A percentile compares a stretch with the other conserved stretches of the same genome.
These are phyloP conservation scores for Phytophthora rubi DNA, from an alignment of 352 stramenopile genomes.

Conservation along the genomic window DNA sequence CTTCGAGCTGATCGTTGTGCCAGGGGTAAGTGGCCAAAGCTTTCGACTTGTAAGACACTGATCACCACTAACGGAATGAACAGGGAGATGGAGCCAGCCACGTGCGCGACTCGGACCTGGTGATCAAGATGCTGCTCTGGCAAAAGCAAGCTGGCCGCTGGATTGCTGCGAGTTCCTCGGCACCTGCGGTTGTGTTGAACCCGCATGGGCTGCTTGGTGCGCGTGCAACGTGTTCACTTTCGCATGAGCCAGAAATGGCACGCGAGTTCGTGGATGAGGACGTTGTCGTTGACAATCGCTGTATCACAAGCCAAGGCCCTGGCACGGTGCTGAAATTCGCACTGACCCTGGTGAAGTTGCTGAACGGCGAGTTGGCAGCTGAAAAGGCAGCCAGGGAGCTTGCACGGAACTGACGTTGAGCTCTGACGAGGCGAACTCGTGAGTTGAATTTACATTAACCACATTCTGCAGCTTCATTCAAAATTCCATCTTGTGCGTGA, in stretches of 20 bases:
- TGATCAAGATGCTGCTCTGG: conserved; percentile 67
- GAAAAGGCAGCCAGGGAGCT: conserved; percentile 49
- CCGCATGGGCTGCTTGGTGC: conserved; percentile 49
- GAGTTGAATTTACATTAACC: not conserved
- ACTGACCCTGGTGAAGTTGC: conserved; percentile 60
- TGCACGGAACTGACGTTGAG: not conserved
- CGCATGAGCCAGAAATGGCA: conserved; percentile 49
- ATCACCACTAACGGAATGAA: not conserved
- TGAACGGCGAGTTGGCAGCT: conserved; percentile 54
- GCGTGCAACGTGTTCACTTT: conserved; percentile 60
- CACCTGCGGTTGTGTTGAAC: conserved; percentile 55
- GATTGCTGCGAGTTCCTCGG: conserved; percentile 57
- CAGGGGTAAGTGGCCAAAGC: conserved; percentile 47
- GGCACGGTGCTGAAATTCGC: conserved; percentile 57
- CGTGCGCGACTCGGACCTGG: conserved; percentile 62
- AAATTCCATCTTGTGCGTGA: conserved; percentile 4
- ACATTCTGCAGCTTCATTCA: not conserved
- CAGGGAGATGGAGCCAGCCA: conserved; percentile 54
- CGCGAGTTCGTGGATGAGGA: conserved; percentile 55
- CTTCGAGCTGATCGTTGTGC: conserved; percentile 78
- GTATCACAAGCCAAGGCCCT: conserved; percentile 68
- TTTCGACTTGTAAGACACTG: not conserved
- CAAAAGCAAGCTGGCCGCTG: conserved; percentile 59
- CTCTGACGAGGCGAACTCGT: not conserved
- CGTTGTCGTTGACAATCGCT: conserved; percentile 63